Evolutionary conservation across 768 basidiomycete genomes (phyloP), one percentile per base, ranked within the genome.

Genomic region (Rhizopogon vesiculosus): DNA sequence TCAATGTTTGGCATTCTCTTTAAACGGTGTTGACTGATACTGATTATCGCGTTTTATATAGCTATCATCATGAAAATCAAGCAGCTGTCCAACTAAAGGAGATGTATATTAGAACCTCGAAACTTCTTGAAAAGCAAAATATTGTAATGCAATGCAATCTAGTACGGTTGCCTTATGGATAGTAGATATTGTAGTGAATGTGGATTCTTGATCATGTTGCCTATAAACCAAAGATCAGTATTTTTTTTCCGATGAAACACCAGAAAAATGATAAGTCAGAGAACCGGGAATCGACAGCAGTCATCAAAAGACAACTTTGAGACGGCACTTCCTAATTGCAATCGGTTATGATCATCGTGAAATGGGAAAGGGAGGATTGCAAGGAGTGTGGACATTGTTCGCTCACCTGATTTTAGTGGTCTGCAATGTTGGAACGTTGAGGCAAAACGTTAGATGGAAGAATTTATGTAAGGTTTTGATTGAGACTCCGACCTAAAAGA

Each of bases 1-100:
- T 28, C 80, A 87, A 68, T 82, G 88, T 90, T 64, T 48, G 86
- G 74, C 19, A 7, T 31, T 2, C n/a, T 41, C 22, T 33, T 35
- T 31, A 15, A 12, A 29, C 18, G 22, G 15, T 44, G n/a, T 22
- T 56, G 41, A 57, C 10, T 3, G n/a, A 39, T 12, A 3, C 18
- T 44, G 15, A 22, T 45, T 22, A 19, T 35, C 12, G 8, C 1
- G 0, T 25, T 45, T 31, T 19, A 45, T 48, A 12, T 46, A 80
- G 79, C 77, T 13, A 80, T 80, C 66, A 72, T 79, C 64, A 51
- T 56, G 55, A 77, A 73, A 70, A 78, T 81, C 66, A 72, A 72
- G 60, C 60, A 68, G 54, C 66, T 80, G 48, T 72, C 75, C 12
- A 25, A 29, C 31, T 39, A 55, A 35, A 51, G 25, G 42, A 56